Base-by-base conservation (phyloP, 768 basidiomycete species). In the Nevesoporus exiguus region DNA sequence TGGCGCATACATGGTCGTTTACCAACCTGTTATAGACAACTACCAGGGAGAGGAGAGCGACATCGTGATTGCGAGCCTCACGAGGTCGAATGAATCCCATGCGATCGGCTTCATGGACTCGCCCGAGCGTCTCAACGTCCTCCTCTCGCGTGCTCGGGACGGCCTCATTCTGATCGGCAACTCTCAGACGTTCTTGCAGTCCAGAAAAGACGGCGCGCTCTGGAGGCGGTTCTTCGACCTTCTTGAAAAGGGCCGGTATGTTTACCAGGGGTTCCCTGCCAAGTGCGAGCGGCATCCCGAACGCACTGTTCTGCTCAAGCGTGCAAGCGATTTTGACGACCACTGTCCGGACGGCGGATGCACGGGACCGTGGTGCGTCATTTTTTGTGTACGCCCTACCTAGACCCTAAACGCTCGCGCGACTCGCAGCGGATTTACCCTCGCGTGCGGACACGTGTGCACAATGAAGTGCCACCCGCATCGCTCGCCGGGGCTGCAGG, bases 41-140 rank as follows among this genome's bases (percentile, higher is more conserved):
- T 88, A 86, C 56, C 86, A 88, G 59, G 86, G 86, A 10, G 86
- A 88, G 60, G 86, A 88, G 63, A 81, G 82, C 49, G 77, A 87
- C 24, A 82, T 89, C 47, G 84, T 88, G 21, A 70, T 88, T 24
- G 74, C 75, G 7, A 81, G 78, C 7, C 67, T 88, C 11, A 85
- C 83, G 0, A 65, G 86, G 39, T 85, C 85, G 60, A 88, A 88
- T 55, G 8, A 69, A 0, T 61, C 69, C 0, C 64, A 77, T 47
- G 74, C 81, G 54, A 88, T 88, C 33, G 86, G 87, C 0, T 88
- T 88, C 68, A 86, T 88, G 85, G 77, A 68, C 46, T 75, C 85
- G 3, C 81, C 83, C 0, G 83, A 88, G 67, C 80, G 87, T 10
- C 70, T 88, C 24, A 88, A 86, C 51, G 86, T 88, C 22, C 71